Conservation (phyloP, 1,284 basidiomycete genomes). For the Jaminaea rosea region DNA sequence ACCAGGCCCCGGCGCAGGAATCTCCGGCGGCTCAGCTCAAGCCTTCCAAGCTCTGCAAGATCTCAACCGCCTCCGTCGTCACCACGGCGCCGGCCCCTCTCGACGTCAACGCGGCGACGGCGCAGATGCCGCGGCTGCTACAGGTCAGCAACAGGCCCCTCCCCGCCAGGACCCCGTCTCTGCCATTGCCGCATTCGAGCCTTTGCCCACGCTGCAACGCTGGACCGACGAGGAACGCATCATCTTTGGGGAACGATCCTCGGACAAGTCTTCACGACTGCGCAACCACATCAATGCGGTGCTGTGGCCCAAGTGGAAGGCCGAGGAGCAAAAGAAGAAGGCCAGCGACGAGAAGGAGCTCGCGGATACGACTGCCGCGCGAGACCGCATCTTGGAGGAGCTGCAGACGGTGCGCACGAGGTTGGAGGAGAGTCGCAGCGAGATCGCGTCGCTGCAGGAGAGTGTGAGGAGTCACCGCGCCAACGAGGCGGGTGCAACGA, state of each 20-base stretch:
- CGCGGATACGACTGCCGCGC: conserved; percentile 9
- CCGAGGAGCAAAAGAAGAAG: conserved; percentile 17
- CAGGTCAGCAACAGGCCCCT: background rate
- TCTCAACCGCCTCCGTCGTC: too few relatives aligned
- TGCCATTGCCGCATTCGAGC: conserved; percentile 51
- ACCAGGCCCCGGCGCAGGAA: too few relatives aligned
- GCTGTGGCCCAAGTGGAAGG: conserved; percentile 62
- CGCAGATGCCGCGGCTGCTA: too few relatives aligned
- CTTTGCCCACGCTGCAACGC: conserved; percentile 71
- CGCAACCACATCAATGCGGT: conserved; percentile 66
- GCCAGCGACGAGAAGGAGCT: conserved; percentile 16
- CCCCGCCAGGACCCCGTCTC: conserved; percentile 25
- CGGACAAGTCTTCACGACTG: conserved; percentile 61
- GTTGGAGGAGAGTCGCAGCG: conserved; percentile 34
- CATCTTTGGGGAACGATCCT: conserved; percentile 64
- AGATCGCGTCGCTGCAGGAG: conserved; percentile 4
- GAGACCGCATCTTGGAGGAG: conserved; percentile 14
- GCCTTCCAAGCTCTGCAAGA: background rate
- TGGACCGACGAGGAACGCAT: conserved; percentile 85
- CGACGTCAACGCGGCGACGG: too few relatives aligned
- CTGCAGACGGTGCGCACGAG: conserved; percentile 29
- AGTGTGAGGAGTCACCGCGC: background rate
- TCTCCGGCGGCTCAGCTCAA: background rate
- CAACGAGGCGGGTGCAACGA: background rate
- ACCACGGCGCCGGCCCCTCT: too few relatives aligned